phyloP scores from a whole-genome alignment of 306 rosid species.

The Rosa multiflora region DNA sequence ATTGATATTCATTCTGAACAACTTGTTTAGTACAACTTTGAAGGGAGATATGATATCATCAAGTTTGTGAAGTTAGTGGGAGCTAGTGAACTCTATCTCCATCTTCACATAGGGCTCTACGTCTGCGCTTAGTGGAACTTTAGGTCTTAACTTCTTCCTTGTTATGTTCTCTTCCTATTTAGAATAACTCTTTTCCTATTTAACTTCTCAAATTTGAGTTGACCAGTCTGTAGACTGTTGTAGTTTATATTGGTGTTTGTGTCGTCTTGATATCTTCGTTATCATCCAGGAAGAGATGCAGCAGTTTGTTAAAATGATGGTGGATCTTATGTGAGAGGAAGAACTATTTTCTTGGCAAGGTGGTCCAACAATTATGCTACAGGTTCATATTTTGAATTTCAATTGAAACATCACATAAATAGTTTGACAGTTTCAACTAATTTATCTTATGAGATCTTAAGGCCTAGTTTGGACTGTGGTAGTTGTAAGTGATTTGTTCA shows the following conservation, averaged over 20 bases:
- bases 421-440: slow-evolving; percentile 18
- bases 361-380: slow-evolving; percentile 83
- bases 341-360: slow-evolving; percentile 94
- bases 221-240: background rate
- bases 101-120: slow-evolving; percentile 90
- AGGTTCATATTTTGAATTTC: slow-evolving; percentile 49
- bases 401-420: slow-evolving; percentile 11
- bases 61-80: slow-evolving; percentile 87
- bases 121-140: slow-evolving; percentile 98
- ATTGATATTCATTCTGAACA: slow-evolving; percentile 10
- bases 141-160: slow-evolving; percentile 57
- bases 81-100: slow-evolving; percentile 80
- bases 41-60: slow-evolving; percentile 77
- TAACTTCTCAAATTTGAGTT: background rate
- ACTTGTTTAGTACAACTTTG: slow-evolving; percentile 72
- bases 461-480: slow-evolving; percentile 19
- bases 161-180: slow-evolving; percentile 6
- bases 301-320: slow-evolving; percentile 80
- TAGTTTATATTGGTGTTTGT: slow-evolving; percentile 17
- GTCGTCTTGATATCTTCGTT: slow-evolving; percentile 20
- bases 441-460: slow-evolving; percentile 16
- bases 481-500: slow-evolving; percentile 7
- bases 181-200: background rate
- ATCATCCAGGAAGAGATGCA: slow-evolving; percentile 81
- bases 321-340: slow-evolving; percentile 75